Conservation (phyloP, 495 filamentous ascomycete species). For the Penicillium tannophilum region DNA sequence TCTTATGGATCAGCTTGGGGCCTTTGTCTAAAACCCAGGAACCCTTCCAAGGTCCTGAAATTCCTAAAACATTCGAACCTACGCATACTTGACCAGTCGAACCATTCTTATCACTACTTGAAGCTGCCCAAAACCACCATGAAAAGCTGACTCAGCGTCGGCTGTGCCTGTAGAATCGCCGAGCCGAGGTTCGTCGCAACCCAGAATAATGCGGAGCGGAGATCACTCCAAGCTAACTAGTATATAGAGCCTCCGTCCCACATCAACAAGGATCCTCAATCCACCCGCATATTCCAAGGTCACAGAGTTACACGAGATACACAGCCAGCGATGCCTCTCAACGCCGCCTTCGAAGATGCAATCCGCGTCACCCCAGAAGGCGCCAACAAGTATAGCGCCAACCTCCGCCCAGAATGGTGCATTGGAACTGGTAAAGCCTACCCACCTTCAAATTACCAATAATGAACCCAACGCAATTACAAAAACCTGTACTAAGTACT, state of each 20-base stretch:
- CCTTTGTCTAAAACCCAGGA: too few relatives aligned
- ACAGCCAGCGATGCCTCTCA: slow-evolving; percentile 13
- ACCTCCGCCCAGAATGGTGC: slow-evolving; percentile 65
- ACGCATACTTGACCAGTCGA: too few relatives aligned
- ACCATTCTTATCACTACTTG: not conserved
- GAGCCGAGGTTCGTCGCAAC: not conserved
- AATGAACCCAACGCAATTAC: not conserved
- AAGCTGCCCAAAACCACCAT: not conserved
- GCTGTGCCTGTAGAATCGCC: not conserved
- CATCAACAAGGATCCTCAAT: not conserved
- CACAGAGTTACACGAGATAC: not conserved
- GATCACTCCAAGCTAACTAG: not conserved
- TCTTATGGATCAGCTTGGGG: too few relatives aligned
- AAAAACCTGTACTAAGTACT: not conserved
- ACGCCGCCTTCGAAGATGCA: slow-evolving; percentile 57
- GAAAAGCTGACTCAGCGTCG: not conserved
- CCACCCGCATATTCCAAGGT: not conserved
- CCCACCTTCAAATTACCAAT: not conserved
- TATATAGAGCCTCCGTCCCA: not conserved
- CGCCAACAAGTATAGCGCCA: slow-evolving; percentile 60
- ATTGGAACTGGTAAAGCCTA: slow-evolving; percentile 63
- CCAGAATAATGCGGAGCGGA: not conserved
- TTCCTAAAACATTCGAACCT: too few relatives aligned
- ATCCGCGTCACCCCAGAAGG: slow-evolving; percentile 56
- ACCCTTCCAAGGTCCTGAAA: too few relatives aligned